A percentile compares a stretch with the other conserved stretches of the same genome.
Evolutionary conservation across 2,329 filamentous ascomycete species (phyloP).

Genomic region (Botryotinia calthae): DNA sequence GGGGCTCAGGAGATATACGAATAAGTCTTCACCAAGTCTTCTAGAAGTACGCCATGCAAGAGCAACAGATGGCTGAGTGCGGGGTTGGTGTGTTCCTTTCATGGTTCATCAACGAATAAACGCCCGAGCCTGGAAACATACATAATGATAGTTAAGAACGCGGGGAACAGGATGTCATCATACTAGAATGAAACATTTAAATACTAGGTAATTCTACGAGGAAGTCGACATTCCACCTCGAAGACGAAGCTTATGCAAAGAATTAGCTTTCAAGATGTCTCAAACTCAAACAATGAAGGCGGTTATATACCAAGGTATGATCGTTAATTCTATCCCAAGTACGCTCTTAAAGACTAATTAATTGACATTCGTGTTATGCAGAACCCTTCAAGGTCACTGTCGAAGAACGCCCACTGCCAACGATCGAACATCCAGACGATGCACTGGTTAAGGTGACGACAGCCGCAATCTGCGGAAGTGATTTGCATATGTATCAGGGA

Average conservation of each 20-base stretch:
- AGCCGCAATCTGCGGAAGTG: conserved; percentile 28
- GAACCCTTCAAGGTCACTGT: conserved; percentile 50
- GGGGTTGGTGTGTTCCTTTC: not conserved
- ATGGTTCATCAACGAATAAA: not conserved
- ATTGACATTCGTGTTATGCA: conserved; percentile 10
- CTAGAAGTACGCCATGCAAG: not conserved
- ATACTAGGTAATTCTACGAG: not conserved
- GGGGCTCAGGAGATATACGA: not conserved
- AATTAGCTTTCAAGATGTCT: not conserved
- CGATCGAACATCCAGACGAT: conserved; percentile 51
- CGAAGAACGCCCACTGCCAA: conserved; percentile 56
- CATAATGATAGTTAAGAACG: not conserved
- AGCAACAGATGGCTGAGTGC: not conserved
- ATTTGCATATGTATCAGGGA: conserved; percentile 61
- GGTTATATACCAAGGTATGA: conserved; percentile 19
- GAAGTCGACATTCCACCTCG: too few species aligned
- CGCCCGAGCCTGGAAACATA: not conserved
- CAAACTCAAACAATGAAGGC: conserved; percentile 17
- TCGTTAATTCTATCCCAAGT: not conserved
- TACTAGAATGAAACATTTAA: not conserved
- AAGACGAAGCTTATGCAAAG: not conserved
- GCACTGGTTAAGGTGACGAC: conserved; percentile 47
- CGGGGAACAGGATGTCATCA: not conserved
- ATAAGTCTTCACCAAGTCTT: not conserved
- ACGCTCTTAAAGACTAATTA: not conserved